A percentile compares a stretch with the other conserved stretches of the same genome.
These are phyloP conservation scores for Paspalum notatum DNA, from an alignment of 176 grass and related monocot genomes.

Conservation along the genomic window DNA sequence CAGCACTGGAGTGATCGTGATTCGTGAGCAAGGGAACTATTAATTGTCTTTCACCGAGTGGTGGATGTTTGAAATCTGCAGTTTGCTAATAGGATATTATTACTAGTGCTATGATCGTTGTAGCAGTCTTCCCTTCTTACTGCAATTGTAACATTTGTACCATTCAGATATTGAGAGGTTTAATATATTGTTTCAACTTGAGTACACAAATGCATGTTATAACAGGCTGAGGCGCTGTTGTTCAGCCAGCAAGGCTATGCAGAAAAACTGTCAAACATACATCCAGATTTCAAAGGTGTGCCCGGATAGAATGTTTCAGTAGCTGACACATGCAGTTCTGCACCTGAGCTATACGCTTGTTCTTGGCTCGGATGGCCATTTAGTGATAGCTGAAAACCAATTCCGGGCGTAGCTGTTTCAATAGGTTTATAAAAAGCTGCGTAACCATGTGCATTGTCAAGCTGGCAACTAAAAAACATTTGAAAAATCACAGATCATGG, in stretches of 20 bases:
- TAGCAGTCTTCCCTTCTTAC: conserved; percentile 2
- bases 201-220: background rate
- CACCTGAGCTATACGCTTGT: background rate
- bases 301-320: background rate
- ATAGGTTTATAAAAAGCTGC: background rate
- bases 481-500: background rate
- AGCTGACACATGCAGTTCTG: background rate
- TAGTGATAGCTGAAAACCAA: background rate
- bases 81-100: background rate
- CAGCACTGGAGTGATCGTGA: background rate
- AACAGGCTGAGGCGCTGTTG: background rate
- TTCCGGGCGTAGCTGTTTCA: background rate
- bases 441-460: background rate
- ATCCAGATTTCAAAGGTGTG: conserved; percentile 2
- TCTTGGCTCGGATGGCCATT: background rate
- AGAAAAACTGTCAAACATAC: background rate
- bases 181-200: background rate
- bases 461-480: no score
- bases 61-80: background rate
- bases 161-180: background rate
- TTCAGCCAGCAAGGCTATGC: background rate
- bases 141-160: conserved; percentile 15
- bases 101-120: background rate
- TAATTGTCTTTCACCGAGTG: background rate
- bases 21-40: background rate